Evolutionary conservation across 2,329 filamentous ascomycete genomes (phyloP), one percentile per base, ranked within the genome.

Genomic region (Cercospora sp.): DNA sequence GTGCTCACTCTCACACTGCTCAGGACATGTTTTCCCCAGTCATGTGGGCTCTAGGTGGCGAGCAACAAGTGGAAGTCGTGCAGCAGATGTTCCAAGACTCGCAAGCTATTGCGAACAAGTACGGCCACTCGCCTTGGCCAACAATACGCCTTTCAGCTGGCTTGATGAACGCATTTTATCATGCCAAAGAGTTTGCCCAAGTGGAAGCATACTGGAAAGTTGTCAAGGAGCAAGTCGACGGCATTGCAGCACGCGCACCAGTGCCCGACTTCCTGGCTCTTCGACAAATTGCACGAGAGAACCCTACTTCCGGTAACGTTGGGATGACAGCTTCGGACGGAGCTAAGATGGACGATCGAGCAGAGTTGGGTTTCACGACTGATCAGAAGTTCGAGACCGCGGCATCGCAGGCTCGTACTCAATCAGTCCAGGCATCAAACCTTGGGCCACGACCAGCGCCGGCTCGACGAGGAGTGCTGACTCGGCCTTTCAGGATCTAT

Each of bases 191-290:
- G 24, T 85, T 88, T 71, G 81, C 85, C 5, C 84, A 87, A 62
- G 88, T 94, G 21, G 85, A 87, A 70, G 79, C 85, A 57, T 88
- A 87, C 61, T 97, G 93, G 92, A 72, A 85, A 1, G 78, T 89
- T 28, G 85, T 88, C 2, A 84, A 90, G 66, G 73, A 82, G 5
- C 84, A 85, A 69, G 86, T 85, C 1, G 80, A 84, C 64, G 79
- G 81, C 43, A 58, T 74, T 21, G 71, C 72, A 12, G 65, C 63
- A 3, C 57, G 34, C 3, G 34, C 71, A 8, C 37, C 64, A 28
- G 62, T 76, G 49, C 72, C 74, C 1, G 69, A 71, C 45, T 70
- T 73, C n/a, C 43, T 45, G 32, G 40, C 49, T 16, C 45, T 32
- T 37, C 58, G 63, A 18, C 51, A 64, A 32, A 60, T 53, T n/a